Conservation (phyloP, 179 eudicot genomes). For the Kewa caespitosa region DNA sequence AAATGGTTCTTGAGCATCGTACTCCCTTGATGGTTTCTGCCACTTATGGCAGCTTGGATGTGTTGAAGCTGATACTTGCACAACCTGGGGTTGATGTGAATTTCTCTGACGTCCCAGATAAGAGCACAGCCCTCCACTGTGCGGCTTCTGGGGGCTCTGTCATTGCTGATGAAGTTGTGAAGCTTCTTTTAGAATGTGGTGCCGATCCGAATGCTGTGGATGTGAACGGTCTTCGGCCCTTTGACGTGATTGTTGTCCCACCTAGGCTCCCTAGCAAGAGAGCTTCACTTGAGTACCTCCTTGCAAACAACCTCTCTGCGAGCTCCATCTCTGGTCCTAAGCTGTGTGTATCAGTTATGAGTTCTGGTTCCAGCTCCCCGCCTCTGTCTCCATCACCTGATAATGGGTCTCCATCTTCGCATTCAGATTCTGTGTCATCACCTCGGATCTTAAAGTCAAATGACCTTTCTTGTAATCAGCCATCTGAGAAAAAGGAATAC, state of each 20-base stretch:
- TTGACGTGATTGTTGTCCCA: conserved; percentile 52
- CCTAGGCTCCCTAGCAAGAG: conserved; percentile 45
- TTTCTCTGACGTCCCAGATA: conserved; percentile 41
- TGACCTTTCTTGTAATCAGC: conserved; percentile 32
- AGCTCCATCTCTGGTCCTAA: conserved; percentile 33
- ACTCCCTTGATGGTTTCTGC: conserved; percentile 75
- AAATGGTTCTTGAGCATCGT: conserved; percentile 49
- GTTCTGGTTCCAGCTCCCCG: conserved; percentile 44
- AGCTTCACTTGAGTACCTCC: conserved; percentile 44
- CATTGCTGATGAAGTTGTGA: conserved; percentile 45
- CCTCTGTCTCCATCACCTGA: conserved; percentile 51
- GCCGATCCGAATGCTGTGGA: conserved; percentile 49
- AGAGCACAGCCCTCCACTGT: conserved; percentile 67
- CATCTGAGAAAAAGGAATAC: conserved; percentile 62
- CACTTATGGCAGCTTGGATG: conserved; percentile 57
- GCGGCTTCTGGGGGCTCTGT: conserved; percentile 60
- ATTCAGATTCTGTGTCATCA: conserved; percentile 34
- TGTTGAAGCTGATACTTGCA: conserved; percentile 42
- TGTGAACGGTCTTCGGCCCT: conserved; percentile 46
- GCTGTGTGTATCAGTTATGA: conserved; percentile 34
- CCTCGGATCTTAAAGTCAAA: conserved; percentile 35
- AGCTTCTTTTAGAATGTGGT: conserved; percentile 52
- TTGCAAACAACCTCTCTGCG: conserved; percentile 30
- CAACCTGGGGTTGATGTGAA: conserved; percentile 47
- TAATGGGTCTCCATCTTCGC: conserved; percentile 41